Evolutionary conservation across 164 flowering plant genomes (phyloP).

Genomic region (Annona cherimola): DNA sequence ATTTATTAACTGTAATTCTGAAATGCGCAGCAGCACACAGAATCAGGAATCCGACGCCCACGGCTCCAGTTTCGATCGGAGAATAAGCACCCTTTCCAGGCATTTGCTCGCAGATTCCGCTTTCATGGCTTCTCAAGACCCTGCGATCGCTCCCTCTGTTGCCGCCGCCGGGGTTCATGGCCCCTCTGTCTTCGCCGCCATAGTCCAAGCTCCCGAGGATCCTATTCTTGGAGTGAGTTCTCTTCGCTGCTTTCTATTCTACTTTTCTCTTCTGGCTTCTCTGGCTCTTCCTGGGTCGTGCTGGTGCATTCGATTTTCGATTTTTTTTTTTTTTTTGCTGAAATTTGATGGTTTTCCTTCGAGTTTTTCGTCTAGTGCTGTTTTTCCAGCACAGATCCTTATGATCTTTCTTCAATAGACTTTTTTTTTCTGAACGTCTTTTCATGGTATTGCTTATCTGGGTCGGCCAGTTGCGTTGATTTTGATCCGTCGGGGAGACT

Average conservation of each 20-base stretch:
- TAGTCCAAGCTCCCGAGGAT: conserved; percentile 92
- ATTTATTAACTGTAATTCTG: not conserved
- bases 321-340: no score
- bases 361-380: no score
- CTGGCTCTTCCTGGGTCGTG: no score
- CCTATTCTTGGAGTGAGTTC: conserved; percentile 83
- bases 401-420: no score
- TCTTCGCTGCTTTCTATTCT: not conserved
- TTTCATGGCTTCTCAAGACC: conserved; percentile 23
- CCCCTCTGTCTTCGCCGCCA: conserved; percentile 64
- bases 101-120: conserved; percentile 23
- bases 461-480: no score
- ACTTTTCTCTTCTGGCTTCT: not conserved
- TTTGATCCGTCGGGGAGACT: no score
- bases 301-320: no score
- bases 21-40: conserved; percentile 28
- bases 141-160: conserved; percentile 10
- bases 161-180: conserved; percentile 36
- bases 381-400: no score
- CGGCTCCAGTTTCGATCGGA: conserved; percentile 27
- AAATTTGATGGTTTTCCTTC: no score
- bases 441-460: no score
- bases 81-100: conserved; percentile 24
- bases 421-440: no score
- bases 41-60: conserved; percentile 7